Percentiles rank a stretch among this genome's conserved stretches.
These are phyloP conservation scores for Solanum bukasovii DNA, from an alignment of 257 asterid species.

Conservation along the genomic window DNA sequence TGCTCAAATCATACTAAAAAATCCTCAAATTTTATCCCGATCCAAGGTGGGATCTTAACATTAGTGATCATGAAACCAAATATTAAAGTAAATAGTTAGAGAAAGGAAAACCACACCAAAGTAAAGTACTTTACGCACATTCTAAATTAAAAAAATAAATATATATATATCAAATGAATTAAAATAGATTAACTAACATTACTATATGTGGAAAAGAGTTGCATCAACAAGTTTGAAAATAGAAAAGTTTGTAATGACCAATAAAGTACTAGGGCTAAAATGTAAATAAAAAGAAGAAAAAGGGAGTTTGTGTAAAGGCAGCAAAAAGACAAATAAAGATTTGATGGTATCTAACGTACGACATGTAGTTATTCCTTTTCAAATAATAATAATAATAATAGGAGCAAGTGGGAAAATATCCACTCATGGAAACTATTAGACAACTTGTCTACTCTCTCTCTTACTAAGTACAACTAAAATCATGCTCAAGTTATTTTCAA, in stretches of 20 bases:
- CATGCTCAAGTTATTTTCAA: background rate
- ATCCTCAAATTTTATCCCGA: background rate
- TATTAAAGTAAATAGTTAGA: background rate
- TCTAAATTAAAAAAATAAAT: too few species aligned
- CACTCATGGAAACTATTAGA: background rate
- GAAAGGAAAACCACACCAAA: background rate
- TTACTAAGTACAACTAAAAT: background rate
- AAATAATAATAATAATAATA: background rate
- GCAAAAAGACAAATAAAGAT: conserved; percentile 6
- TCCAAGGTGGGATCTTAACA: background rate
- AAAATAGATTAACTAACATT: background rate
- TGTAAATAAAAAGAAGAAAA: background rate
- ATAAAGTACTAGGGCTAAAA: background rate
- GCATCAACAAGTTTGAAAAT: background rate
- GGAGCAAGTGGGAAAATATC: background rate
- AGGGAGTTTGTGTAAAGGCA: background rate
- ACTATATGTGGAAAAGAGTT: background rate
- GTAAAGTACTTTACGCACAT: background rate
- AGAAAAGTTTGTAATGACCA: background rate
- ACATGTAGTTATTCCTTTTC: conserved; percentile 5
- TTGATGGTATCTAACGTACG: conserved; percentile 20
- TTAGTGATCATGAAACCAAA: background rate
- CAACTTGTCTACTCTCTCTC: background rate
- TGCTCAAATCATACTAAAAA: too few species aligned
- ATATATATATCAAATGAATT: background rate